phyloP scores from a whole-genome alignment of 768 basidiomycete genomes.

The Steccherinum ochraceum region DNA sequence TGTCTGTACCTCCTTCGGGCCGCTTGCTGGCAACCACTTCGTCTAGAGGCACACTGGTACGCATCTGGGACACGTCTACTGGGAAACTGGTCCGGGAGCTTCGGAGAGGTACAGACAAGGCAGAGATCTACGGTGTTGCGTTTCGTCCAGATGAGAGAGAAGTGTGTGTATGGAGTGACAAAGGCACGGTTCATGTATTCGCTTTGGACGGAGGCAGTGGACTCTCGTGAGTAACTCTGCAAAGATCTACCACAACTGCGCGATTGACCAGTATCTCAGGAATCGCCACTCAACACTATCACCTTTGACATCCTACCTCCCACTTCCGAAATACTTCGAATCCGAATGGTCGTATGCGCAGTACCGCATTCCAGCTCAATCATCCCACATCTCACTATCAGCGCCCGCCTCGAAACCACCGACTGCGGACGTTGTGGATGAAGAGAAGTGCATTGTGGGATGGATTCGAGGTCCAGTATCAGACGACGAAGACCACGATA shows the following conservation, averaged over 20 bases:
- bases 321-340: constrained; percentile 84
- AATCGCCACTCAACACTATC: constrained; percentile 85
- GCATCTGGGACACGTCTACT: constrained; percentile 75
- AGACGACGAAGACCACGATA: constrained; percentile 26
- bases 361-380: constrained; percentile 82
- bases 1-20: constrained; percentile 75
- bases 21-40: constrained; percentile 80
- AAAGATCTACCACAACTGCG: neutral
- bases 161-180: constrained; percentile 91
- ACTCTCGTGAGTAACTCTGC: constrained; percentile 47
- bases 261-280: constrained; percentile 30
- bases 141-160: constrained; percentile 84
- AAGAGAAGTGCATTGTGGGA: constrained; percentile 83
- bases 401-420: constrained; percentile 54
- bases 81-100: constrained; percentile 77
- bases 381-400: constrained; percentile 74
- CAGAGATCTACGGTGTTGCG: constrained; percentile 85
- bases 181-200: constrained; percentile 91
- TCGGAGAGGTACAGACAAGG: constrained; percentile 81
- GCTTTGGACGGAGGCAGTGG: constrained; percentile 57
- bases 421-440: constrained; percentile 59
- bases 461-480: constrained; percentile 58
- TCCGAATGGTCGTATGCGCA: constrained; percentile 97
- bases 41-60: constrained; percentile 74
- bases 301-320: constrained; percentile 71